These are phyloP conservation scores for Gonapodya prolifera DNA, from an alignment of 192 early-diverging fungal genomes.

Conservation along the genomic window DNA sequence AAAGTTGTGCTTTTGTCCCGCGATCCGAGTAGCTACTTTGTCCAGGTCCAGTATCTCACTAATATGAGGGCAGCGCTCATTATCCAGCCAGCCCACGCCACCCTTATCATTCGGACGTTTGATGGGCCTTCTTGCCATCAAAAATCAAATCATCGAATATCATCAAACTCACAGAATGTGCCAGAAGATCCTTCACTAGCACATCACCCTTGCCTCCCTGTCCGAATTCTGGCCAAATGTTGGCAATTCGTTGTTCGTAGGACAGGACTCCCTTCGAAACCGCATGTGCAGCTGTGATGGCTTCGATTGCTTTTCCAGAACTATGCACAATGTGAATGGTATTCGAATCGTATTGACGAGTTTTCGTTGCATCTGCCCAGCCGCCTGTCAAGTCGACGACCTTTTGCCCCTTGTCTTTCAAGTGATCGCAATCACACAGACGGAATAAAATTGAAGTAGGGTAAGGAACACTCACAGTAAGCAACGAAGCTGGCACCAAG, in stretches of 20 bases:
- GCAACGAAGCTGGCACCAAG: slow-evolving; percentile 32
- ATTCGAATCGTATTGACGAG: background rate
- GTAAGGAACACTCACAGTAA: slow-evolving; percentile 14
- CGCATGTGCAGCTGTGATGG: background rate
- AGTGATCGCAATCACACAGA: no score
- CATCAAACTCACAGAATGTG: background rate
- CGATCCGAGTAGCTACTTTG: background rate
- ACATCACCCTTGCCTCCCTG: background rate
- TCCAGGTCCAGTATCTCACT: background rate
- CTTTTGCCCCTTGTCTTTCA: background rate
- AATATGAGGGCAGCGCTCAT: background rate
- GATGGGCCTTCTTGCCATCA: no score
- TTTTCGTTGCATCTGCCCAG: background rate
- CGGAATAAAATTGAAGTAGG: no score
- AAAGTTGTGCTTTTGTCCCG: background rate
- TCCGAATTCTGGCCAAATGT: background rate
- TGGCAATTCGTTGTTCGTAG: background rate
- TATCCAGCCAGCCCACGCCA: slow-evolving; percentile 2
- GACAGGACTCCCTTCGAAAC: background rate
- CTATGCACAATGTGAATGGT: background rate
- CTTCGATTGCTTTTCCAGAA: background rate
- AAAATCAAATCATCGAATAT: no score
- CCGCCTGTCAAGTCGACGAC: background rate
- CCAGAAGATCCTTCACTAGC: background rate
- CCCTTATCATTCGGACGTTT: background rate